Evolutionary conservation across 2,329 filamentous ascomycete genomes (phyloP), one percentile per base, ranked within the genome.

Genomic region (Erysiphe neolycopersici): DNA sequence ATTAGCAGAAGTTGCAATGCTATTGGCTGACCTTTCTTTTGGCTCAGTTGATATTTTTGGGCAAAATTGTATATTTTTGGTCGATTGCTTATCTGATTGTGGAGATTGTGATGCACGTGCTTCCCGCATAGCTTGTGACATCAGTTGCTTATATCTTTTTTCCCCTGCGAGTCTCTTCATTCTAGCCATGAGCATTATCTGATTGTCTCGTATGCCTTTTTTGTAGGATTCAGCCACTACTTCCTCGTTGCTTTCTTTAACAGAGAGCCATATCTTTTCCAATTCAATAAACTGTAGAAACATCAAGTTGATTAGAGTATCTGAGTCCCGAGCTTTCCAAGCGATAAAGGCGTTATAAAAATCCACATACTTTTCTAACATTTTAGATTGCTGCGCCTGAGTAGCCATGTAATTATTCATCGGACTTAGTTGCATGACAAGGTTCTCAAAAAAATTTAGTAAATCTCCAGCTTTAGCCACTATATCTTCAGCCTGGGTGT

Each of bases 261-360:
- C 79, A 2, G 77, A 80, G 55, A 84, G 78, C 66, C 79, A 79
- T 41, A 87, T 87, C 32, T 76, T 76, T 53, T 89, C 81, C 2
- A 89, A 68, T 55, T 84, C 80, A 16, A 85, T 79, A 57, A 87
- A 85, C 49, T 83, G 79, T 53, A 81, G 69, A n/a, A 87, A 67
- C 80, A 89, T 85, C 44, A 82, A 76, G 52, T 85, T 78, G 43
- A 87, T 73, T 4, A 89, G 63, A 0, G 79, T 75, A 44, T 75
- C 75, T 0, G 79, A 81, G 55, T 87, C 81, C 43, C 79, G 71
- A 1, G 80, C 76, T 59, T 85, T 83, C 81, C 81, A 89, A 3
- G 79, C 74, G 47, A 81, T 79, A 54, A 89, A 85, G 1, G 79
- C 79, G 43, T 79, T 77, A 51, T 77, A 72, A 51, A 83, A 89